phyloP scores from a whole-genome alignment of 495 filamentous ascomycete genomes.

The Diplogelasinospora grovesii region DNA sequence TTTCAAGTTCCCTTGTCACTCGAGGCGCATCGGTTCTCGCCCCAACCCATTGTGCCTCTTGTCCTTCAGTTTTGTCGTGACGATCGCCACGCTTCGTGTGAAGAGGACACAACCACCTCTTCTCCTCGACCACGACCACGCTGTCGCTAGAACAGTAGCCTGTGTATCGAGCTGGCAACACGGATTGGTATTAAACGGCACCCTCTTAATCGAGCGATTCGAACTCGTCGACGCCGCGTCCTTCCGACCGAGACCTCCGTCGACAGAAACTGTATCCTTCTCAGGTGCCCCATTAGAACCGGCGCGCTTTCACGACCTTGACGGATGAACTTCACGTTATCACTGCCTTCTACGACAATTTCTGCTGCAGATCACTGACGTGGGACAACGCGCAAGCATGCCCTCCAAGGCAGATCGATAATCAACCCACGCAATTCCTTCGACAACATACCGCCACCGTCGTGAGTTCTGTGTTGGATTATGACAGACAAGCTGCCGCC shows the following conservation, averaged over 20 bases:
- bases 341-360: conserved; percentile 13
- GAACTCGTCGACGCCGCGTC: conserved; percentile 13
- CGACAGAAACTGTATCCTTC: not conserved
- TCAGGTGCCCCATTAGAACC: conserved; percentile 4
- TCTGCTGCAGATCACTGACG: conserved; percentile 24
- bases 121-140: conserved; percentile 3
- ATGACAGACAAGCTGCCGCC: conserved; percentile 86
- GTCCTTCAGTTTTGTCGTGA: conserved; percentile 13
- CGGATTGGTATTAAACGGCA: too few species aligned
- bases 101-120: conserved; percentile 5
- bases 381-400: conserved; percentile 48
- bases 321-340: conserved; percentile 23
- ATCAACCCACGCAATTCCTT: conserved; percentile 33
- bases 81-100: conserved; percentile 12
- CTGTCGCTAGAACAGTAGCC: not conserved
- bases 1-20: conserved; percentile 26
- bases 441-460: conserved; percentile 40
- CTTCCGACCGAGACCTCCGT: conserved; percentile 8
- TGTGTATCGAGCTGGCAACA: too few species aligned
- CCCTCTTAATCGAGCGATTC: too few species aligned
- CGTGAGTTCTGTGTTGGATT: conserved; percentile 63
- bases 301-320: conserved; percentile 5
- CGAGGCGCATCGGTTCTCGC: conserved; percentile 24
- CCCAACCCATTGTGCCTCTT: conserved; percentile 21
- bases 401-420: conserved; percentile 49